Conservation (phyloP, 2,329 filamentous ascomycete genomes). For the Hypoxylon sp. region DNA sequence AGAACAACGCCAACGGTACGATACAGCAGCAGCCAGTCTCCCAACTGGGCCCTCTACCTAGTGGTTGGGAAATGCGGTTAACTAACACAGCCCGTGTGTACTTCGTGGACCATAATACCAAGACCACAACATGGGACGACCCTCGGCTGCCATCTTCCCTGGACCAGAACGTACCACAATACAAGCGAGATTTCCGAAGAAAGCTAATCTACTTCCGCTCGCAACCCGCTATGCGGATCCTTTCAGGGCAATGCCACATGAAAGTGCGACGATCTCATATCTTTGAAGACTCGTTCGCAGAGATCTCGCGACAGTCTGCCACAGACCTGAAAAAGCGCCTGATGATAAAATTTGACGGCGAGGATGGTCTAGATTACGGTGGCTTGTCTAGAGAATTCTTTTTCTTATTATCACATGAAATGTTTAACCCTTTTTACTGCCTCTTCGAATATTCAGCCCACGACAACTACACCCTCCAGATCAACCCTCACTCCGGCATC, state of each 20-base stretch:
- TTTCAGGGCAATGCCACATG: conserved; percentile 97
- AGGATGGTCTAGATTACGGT: conserved; percentile 97
- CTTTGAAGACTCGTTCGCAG: conserved; percentile 98
- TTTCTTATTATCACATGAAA: conserved; percentile 98
- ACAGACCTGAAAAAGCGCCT: conserved; percentile 97
- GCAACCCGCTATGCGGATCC: conserved; percentile 93
- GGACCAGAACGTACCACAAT: conserved; percentile 98
- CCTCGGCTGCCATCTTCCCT: conserved; percentile 94
- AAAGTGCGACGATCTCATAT: conserved; percentile 97
- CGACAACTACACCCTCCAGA: conserved; percentile 99
- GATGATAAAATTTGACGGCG: conserved; percentile 99
- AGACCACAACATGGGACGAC: conserved; percentile 99
- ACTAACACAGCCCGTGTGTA: conserved; percentile 98
- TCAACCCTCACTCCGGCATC: conserved; percentile 99
- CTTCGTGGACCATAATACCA: conserved; percentile 99
- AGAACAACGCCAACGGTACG: conserved; percentile 85
- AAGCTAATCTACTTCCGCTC: conserved; percentile 99
- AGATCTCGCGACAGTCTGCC: conserved; percentile 96
- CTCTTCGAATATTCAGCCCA: conserved; percentile 99
- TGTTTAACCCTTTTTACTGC: conserved; percentile 99
- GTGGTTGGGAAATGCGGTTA: conserved; percentile 99
- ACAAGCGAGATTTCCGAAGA: conserved; percentile 98
- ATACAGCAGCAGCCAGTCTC: conserved; percentile 99
- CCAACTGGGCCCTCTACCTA: conserved; percentile 93
- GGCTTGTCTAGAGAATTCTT: conserved; percentile 99